A percentile compares a stretch with the other conserved stretches of the same genome.
These are phyloP conservation scores for Ambrosiella beaveri DNA, from an alignment of 2,329 filamentous ascomycete species.

Conservation along the genomic window DNA sequence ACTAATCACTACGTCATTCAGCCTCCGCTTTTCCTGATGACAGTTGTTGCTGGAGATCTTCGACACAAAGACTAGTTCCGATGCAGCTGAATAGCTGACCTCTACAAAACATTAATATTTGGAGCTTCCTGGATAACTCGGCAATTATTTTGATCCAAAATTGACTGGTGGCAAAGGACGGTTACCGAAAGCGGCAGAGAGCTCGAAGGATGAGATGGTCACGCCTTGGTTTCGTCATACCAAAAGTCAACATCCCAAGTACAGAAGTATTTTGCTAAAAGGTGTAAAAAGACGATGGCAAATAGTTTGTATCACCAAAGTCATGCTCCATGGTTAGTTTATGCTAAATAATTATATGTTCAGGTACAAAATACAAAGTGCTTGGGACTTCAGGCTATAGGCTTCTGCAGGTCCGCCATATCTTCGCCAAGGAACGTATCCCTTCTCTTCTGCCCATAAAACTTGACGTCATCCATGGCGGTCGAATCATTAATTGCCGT, in stretches of 20 bases:
- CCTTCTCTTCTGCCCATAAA: not conserved
- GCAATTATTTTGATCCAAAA: too few species aligned
- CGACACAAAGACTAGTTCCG: too few species aligned
- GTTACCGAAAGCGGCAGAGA: not conserved
- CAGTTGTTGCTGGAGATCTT: too few species aligned
- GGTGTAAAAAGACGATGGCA: not conserved
- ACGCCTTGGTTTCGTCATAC: not conserved
- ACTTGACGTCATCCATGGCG: conserved; percentile 24
- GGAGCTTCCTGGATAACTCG: too few species aligned
- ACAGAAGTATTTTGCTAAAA: not conserved
- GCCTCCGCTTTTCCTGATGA: too few species aligned
- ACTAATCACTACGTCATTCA: too few species aligned
- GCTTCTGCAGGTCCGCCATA: not conserved
- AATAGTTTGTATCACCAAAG: not conserved
- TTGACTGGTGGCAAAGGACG: not conserved
- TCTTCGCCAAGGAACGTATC: not conserved
- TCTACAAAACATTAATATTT: too few species aligned
- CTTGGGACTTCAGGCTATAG: not conserved
- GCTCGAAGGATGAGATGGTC: not conserved
- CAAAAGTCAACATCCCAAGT: not conserved
- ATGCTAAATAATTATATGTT: too few species aligned
- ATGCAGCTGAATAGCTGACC: too few species aligned
- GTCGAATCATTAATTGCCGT: conserved; percentile 36
- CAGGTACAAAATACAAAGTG: not conserved
- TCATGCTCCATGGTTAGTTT: too few species aligned